These are phyloP conservation scores for Withania somnifera DNA, from an alignment of 305 asterid genomes.

Conservation along the genomic window DNA sequence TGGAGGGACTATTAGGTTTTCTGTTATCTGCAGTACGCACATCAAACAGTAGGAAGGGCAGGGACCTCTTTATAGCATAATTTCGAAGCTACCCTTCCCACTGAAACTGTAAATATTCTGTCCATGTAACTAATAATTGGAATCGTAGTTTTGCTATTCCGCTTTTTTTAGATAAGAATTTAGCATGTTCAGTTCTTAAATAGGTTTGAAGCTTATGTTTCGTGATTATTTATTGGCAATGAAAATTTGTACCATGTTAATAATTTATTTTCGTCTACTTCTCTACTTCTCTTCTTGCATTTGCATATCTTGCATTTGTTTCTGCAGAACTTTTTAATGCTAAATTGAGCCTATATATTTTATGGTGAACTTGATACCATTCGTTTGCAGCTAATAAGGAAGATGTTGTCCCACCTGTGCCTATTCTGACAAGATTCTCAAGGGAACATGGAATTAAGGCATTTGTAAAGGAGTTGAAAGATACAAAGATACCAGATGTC, in stretches of 20 bases:
- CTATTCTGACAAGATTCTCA: slow-evolving; percentile 75
- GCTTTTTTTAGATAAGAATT: neutral
- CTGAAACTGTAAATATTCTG: neutral
- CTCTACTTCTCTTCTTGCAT: neutral
- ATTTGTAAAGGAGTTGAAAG: slow-evolving; percentile 74
- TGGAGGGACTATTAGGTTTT: neutral
- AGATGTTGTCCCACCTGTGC: slow-evolving; percentile 88
- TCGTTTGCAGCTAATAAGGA: slow-evolving; percentile 75
- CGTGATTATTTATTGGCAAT: neutral
- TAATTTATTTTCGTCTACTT: neutral
- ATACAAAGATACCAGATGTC: slow-evolving; percentile 67
- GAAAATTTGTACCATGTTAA: neutral
- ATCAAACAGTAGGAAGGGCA: neutral
- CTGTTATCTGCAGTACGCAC: neutral
- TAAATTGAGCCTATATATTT: neutral
- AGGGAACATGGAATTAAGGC: slow-evolving; percentile 87
- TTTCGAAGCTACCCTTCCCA: neutral
- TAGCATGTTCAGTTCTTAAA: neutral
- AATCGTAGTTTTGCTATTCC: neutral
- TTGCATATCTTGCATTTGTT: slow-evolving; percentile 1
- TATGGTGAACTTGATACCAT: slow-evolving; percentile 9
- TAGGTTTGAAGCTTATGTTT: neutral
- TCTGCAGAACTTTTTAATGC: neutral
- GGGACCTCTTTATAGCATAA: neutral
- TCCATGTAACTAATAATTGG: neutral